A percentile compares a stretch with the other conserved stretches of the same genome.
Evolutionary conservation across 208 protist genomes (phyloP).

Genomic region (Leptomonas pyrrhocoris): DNA sequence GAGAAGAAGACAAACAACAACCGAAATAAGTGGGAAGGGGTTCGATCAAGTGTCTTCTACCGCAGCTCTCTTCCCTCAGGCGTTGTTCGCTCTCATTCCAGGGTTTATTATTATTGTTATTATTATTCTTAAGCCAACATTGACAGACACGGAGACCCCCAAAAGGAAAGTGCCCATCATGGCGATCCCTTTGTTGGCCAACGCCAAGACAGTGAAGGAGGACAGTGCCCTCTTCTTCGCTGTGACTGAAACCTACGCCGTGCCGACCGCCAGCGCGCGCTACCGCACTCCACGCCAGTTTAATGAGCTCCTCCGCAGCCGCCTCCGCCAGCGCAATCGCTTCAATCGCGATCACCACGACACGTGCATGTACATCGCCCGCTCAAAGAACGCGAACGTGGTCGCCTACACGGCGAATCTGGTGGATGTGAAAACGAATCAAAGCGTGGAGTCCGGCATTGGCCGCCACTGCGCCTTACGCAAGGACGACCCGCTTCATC

Average conservation of each 20-base stretch:
- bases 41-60: too few relatives aligned
- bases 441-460: conserved; percentile 35
- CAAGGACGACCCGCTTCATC: conserved; percentile 55
- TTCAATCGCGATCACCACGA: conserved; percentile 75
- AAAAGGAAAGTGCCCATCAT: conserved; percentile 10
- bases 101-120: neutral
- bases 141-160: too few relatives aligned
- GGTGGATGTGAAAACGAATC: conserved; percentile 13
- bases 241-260: conserved; percentile 28
- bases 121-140: neutral
- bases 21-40: too few relatives aligned
- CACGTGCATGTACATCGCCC: conserved; percentile 83
- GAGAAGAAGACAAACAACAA: too few relatives aligned
- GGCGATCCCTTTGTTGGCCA: conserved; percentile 18
- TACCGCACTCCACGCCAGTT: conserved; percentile 38
- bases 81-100: neutral
- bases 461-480: conserved; percentile 40
- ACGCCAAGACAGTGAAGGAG: conserved; percentile 29
- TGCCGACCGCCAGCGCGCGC: conserved; percentile 31
- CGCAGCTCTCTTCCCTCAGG: too few relatives aligned
- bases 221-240: conserved; percentile 37
- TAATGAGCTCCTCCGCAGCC: conserved; percentile 42
- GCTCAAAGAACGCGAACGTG: conserved; percentile 80
- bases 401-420: conserved; percentile 77
- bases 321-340: conserved; percentile 52